Evolutionary conservation across 2,329 filamentous ascomycete genomes (phyloP).

Genomic region (Aureobasidium zeae): DNA sequence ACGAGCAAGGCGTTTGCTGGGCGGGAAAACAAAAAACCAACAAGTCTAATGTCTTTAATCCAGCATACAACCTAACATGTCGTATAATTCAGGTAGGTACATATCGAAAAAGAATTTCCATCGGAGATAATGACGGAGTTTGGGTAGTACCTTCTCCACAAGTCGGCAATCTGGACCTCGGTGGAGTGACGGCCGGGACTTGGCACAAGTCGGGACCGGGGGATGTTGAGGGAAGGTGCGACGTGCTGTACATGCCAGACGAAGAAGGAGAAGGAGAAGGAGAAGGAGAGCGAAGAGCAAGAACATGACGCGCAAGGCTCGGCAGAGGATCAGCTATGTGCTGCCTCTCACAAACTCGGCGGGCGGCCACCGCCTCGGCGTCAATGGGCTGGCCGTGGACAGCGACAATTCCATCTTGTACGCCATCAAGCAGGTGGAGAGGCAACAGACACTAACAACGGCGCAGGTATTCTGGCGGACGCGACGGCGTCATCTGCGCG

Average conservation of each 20-base stretch:
- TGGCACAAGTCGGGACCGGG: not conserved
- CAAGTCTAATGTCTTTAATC: not conserved
- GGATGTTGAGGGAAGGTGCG: not conserved
- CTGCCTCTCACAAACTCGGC: constrained; percentile 63
- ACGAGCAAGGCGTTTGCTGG: constrained; percentile 7
- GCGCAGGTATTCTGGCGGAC: constrained; percentile 81
- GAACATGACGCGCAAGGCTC: constrained; percentile 42
- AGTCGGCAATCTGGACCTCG: constrained; percentile 6
- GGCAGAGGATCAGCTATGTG: constrained; percentile 49
- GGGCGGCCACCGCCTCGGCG: constrained; percentile 83
- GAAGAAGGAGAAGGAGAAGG: constrained; percentile 3
- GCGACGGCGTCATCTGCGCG: constrained; percentile 90
- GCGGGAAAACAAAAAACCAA: not conserved
- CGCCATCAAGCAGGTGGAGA: constrained; percentile 28
- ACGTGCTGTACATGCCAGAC: constrained; percentile 6
- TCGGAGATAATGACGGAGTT: not conserved
- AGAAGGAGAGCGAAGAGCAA: not conserved
- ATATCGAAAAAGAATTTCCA: not conserved
- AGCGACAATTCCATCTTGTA: constrained; percentile 75
- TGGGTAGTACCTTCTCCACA: constrained; percentile 1
- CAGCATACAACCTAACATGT: too few relatives aligned
- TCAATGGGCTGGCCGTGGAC: constrained; percentile 90
- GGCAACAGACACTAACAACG: constrained; percentile 21
- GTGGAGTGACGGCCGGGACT: not conserved
- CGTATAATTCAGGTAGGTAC: too few relatives aligned